A percentile compares a stretch with the other conserved stretches of the same genome.
Evolutionary conservation across 2,329 filamentous ascomycete genomes (phyloP).

Genomic region (Pseudogymnoascus sp.): DNA sequence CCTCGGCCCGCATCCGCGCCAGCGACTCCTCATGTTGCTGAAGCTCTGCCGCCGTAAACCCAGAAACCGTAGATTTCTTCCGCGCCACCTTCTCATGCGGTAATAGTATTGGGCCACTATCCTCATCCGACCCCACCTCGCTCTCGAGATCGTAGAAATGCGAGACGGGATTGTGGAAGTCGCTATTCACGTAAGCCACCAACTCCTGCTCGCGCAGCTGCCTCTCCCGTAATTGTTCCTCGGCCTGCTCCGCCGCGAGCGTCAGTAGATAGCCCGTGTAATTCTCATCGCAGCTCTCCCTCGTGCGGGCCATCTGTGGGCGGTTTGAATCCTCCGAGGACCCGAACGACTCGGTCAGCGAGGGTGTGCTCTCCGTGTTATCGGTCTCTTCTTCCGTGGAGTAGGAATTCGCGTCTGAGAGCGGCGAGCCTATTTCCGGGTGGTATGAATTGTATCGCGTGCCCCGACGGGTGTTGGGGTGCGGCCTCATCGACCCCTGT

Average conservation of each 20-base stretch:
- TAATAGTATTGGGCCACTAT: slow-evolving; percentile 16
- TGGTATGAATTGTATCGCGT: slow-evolving; percentile 34
- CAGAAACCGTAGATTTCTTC: background rate
- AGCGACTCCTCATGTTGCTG: slow-evolving; percentile 27
- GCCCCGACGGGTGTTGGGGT: slow-evolving; percentile 32
- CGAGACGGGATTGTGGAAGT: slow-evolving; percentile 26
- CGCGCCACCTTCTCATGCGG: slow-evolving; percentile 11
- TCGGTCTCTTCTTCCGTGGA: slow-evolving; percentile 25
- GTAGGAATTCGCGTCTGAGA: slow-evolving; percentile 39
- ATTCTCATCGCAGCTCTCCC: slow-evolving; percentile 64
- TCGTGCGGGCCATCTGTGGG: slow-evolving; percentile 40
- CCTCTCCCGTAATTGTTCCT: slow-evolving; percentile 67
- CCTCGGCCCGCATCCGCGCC: slow-evolving; percentile 25
- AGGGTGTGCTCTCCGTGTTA: slow-evolving; percentile 23
- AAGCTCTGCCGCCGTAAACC: slow-evolving; percentile 21
- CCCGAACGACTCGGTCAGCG: slow-evolving; percentile 24
- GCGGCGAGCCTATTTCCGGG: slow-evolving; percentile 35
- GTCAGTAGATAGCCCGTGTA: slow-evolving; percentile 70
- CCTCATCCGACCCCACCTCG: slow-evolving; percentile 27
- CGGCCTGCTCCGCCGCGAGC: slow-evolving; percentile 69
- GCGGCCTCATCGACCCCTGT: slow-evolving; percentile 33
- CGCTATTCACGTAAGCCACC: slow-evolving; percentile 67
- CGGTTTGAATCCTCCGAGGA: slow-evolving; percentile 27
- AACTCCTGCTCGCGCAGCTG: slow-evolving; percentile 63
- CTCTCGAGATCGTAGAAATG: slow-evolving; percentile 29